A percentile compares a stretch with the other conserved stretches of the same genome.
phyloP scores from a whole-genome alignment of 768 basidiomycete species.

The Coprinopsis sp. region DNA sequence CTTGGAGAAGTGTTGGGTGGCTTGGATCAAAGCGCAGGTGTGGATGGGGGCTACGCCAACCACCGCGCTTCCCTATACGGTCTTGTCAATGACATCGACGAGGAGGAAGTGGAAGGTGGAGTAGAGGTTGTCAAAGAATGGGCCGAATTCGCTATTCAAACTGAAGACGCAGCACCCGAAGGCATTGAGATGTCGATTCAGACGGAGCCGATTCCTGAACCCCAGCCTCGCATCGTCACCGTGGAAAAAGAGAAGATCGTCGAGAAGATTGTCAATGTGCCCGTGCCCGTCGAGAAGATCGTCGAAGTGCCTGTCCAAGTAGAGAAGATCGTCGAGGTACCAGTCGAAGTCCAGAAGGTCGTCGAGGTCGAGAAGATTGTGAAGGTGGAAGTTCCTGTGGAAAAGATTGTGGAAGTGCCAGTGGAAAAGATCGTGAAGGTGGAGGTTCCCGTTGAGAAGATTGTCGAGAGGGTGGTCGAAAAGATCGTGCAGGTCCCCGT shows the following conservation, averaged over 20 bases:
- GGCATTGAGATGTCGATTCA: slow-evolving; percentile 38
- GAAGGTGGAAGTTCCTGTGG: background rate
- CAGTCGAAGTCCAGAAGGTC: background rate
- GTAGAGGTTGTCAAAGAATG: slow-evolving; percentile 33
- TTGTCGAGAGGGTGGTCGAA: background rate
- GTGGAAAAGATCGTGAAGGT: slow-evolving; percentile 6
- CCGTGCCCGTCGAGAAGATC: slow-evolving; percentile 42
- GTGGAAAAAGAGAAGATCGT: slow-evolving; percentile 30
- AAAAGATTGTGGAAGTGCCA: slow-evolving; percentile 1
- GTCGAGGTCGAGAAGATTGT: slow-evolving; percentile 3
- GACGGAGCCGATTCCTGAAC: slow-evolving; percentile 39
- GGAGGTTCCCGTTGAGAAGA: slow-evolving; percentile 6
- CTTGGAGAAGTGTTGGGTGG: slow-evolving; percentile 58
- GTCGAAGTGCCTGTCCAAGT: slow-evolving; percentile 3
- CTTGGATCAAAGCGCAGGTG: slow-evolving; percentile 6
- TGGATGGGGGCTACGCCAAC: slow-evolving; percentile 1
- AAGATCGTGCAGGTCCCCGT: background rate
- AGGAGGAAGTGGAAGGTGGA: slow-evolving; percentile 35
- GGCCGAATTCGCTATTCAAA: slow-evolving; percentile 63
- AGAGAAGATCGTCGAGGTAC: slow-evolving; percentile 4
- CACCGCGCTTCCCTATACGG: slow-evolving; percentile 5
- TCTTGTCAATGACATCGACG: slow-evolving; percentile 21
- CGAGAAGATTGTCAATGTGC: slow-evolving; percentile 31
- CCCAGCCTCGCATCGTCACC: slow-evolving; percentile 6
- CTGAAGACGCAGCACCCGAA: slow-evolving; percentile 33